Evolutionary conservation across 2,329 filamentous ascomycete species (phyloP).

Genomic region (Pseudonectria foliicola): DNA sequence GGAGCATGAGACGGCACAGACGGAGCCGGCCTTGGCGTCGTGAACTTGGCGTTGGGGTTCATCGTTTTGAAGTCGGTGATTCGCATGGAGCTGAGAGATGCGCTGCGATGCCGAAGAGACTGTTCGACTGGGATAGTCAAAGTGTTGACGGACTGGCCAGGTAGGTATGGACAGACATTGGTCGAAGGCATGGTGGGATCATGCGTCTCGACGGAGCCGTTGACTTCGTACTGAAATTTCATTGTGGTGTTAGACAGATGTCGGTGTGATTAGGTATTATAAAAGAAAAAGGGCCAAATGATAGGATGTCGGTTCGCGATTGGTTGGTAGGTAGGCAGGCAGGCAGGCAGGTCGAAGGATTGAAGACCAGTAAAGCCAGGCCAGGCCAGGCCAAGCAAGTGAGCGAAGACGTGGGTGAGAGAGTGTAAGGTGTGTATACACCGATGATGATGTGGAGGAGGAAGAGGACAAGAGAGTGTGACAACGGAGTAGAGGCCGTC

Average conservation of each 20-base stretch:
- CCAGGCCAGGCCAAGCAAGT: not conserved
- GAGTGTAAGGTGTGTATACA: not conserved
- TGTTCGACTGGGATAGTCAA: constrained; percentile 72
- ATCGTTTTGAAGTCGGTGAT: constrained; percentile 62
- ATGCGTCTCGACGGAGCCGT: constrained; percentile 69
- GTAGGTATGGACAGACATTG: constrained; percentile 74
- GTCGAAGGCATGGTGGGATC: constrained; percentile 68
- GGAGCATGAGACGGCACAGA: constrained; percentile 20
- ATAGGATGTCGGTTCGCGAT: constrained; percentile 1
- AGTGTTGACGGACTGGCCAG: constrained; percentile 81
- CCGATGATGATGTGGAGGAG: constrained; percentile 5
- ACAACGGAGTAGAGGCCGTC: constrained; percentile 26
- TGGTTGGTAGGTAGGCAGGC: constrained; percentile 1
- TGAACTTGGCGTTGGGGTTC: constrained; percentile 70
- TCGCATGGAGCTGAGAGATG: constrained; percentile 55
- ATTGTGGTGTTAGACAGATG: constrained; percentile 14
- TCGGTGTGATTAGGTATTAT: constrained; percentile 4
- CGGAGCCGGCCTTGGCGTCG: constrained; percentile 56
- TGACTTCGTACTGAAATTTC: constrained; percentile 64
- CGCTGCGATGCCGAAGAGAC: constrained; percentile 52
- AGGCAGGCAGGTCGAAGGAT: too few relatives aligned
- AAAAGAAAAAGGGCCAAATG: constrained; percentile 5
- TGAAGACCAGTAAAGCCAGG: too few relatives aligned
- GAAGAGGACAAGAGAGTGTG: constrained; percentile 9
- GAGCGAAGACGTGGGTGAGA: constrained; percentile 3